Conservation (phyloP, 768 basidiomycete species). For the Kwoniella heveanensis region DNA sequence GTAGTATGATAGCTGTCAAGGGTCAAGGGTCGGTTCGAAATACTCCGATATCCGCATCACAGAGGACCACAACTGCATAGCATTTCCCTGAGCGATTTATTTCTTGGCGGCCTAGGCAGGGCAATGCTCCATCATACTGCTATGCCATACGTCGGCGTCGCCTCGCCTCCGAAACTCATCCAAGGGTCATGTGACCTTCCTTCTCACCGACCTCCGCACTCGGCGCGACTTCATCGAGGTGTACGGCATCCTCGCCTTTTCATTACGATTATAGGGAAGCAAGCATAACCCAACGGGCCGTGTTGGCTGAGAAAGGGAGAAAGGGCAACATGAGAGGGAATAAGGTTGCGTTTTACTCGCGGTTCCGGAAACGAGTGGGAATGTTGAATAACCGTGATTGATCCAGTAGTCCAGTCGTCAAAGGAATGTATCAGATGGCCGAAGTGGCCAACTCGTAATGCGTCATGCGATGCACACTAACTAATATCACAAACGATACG, state of each 20-base stretch:
- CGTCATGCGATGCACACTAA: slow-evolving; percentile 1
- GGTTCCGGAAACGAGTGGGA: neutral
- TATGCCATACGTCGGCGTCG: neutral
- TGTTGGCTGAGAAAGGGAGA: neutral
- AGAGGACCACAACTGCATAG: neutral
- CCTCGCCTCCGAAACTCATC: neutral
- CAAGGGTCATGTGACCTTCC: neutral
- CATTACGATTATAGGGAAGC: neutral
- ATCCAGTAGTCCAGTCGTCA: no score
- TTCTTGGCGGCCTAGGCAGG: neutral
- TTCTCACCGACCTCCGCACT: no score
- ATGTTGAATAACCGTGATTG: neutral
- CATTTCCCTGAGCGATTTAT: slow-evolving; percentile 1
- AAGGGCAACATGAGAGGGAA: no score
- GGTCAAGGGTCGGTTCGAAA: neutral
- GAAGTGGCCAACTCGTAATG: neutral
- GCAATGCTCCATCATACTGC: no score
- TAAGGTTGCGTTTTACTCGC: neutral
- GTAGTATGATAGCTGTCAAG: neutral
- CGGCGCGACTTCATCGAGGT: neutral
- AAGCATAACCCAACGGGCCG: neutral
- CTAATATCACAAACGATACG: no score
- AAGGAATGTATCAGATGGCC: no score
- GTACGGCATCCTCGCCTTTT: neutral
- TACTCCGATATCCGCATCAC: neutral